These are phyloP conservation scores for Syzygium syzygioides DNA, from an alignment of 441 rosid species.

Conservation along the genomic window DNA sequence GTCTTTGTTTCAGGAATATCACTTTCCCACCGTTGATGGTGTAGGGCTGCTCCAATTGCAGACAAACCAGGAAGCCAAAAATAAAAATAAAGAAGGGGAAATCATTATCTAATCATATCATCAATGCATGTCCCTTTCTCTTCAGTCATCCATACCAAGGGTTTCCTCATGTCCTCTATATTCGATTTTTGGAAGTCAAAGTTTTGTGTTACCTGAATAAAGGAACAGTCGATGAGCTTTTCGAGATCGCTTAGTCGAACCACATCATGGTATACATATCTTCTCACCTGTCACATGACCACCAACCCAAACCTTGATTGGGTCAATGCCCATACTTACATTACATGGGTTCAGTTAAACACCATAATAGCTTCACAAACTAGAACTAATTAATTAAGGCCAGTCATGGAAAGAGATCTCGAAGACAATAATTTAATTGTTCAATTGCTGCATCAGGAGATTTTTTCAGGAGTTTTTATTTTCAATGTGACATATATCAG, in stretches of 20 bases:
- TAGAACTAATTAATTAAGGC: background rate
- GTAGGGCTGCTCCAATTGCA: background rate
- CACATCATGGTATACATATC: background rate
- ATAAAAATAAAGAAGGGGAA: background rate
- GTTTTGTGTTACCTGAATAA: background rate
- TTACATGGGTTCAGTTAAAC: background rate
- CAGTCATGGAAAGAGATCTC: background rate
- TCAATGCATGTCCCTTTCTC: background rate
- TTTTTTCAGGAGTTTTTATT: background rate
- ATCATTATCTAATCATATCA: background rate
- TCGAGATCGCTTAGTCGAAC: background rate
- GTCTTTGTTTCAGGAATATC: conserved; percentile 1
- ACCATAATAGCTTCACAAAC: too few relatives aligned
- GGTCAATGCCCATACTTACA: background rate
- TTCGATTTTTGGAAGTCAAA: background rate
- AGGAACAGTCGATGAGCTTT: conserved; percentile 4
- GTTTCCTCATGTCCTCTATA: background rate
- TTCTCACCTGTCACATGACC: conserved; percentile 1
- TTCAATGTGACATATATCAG: background rate
- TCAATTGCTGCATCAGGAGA: background rate
- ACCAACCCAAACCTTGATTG: background rate
- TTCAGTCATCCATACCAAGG: background rate
- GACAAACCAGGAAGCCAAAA: background rate
- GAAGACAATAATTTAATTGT: background rate
- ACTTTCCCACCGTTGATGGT: conserved; percentile 5